A percentile compares a stretch with the other conserved stretches of the same genome.
phyloP scores from a whole-genome alignment of 306 rosid species.

The Begonia fuchsioides region DNA sequence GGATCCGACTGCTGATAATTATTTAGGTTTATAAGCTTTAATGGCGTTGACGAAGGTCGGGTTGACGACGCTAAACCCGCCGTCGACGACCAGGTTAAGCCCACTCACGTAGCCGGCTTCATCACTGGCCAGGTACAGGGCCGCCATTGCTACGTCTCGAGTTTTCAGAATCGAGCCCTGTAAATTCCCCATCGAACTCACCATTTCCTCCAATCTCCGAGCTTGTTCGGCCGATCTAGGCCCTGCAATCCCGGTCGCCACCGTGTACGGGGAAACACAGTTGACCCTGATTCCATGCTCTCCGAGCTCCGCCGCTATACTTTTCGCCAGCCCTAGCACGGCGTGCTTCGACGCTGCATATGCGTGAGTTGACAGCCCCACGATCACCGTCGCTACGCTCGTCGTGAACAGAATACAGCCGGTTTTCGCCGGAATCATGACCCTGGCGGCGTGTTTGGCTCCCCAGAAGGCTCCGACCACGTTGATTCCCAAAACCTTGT shows the following conservation, averaged over 20 bases:
- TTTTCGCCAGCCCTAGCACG: conserved; percentile 11
- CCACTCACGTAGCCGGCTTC: conserved; percentile 16
- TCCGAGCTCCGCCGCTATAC: conserved; percentile 15
- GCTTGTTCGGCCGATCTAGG: background rate
- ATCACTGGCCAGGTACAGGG: conserved; percentile 14
- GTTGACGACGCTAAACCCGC: conserved; percentile 15
- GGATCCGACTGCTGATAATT: background rate
- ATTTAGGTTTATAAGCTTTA: background rate
- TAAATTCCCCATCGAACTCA: conserved; percentile 2
- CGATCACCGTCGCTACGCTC: conserved; percentile 8
- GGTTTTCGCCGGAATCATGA: conserved; percentile 14
- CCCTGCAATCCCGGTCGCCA: conserved; percentile 2
- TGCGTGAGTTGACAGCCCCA: conserved; percentile 16
- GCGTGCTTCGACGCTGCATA: too few species aligned
- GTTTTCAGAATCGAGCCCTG: conserved; percentile 8
- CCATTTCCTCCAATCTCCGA: background rate
- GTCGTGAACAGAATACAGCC: conserved; percentile 21
- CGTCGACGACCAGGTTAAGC: conserved; percentile 13
- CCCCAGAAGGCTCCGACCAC: conserved; percentile 18
- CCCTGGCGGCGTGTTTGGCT: conserved; percentile 25
- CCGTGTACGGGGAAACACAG: conserved; percentile 15
- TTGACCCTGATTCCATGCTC: conserved; percentile 19
- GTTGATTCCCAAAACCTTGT: conserved; percentile 11
- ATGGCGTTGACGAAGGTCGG: conserved; percentile 4
- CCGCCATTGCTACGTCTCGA: conserved; percentile 7